phyloP scores from a whole-genome alignment of 306 rosid species.

The Castanea crenata region DNA sequence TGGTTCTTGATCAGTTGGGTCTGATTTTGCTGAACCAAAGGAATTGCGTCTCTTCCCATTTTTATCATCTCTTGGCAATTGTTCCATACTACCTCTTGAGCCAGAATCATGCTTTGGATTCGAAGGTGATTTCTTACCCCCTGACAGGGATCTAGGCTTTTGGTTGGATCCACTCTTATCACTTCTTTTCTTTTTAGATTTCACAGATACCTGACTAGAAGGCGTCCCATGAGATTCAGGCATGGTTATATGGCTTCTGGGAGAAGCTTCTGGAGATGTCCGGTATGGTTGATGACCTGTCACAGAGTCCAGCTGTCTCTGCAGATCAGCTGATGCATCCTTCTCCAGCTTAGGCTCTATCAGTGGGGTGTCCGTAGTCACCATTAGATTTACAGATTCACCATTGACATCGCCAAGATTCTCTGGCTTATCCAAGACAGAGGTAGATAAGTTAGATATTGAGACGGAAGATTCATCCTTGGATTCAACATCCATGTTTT shows the following conservation, averaged over 20 bases:
- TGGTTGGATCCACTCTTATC: constrained; percentile 51
- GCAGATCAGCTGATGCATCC: constrained; percentile 30
- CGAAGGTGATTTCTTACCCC: constrained; percentile 60
- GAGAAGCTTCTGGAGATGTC: constrained; percentile 71
- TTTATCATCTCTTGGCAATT: constrained; percentile 59
- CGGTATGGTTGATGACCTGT: constrained; percentile 37
- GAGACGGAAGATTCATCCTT: constrained; percentile 23
- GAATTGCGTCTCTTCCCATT: constrained; percentile 70
- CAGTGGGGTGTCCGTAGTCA: constrained; percentile 32
- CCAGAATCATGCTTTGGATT: constrained; percentile 57
- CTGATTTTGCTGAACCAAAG: constrained; percentile 63
- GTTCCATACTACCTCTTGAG: constrained; percentile 52
- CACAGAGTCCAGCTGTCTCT: constrained; percentile 35
- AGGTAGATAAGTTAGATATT: constrained; percentile 22
- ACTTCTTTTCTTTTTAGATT: constrained; percentile 39
- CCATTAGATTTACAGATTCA: constrained; percentile 29
- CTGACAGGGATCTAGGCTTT: constrained; percentile 42
- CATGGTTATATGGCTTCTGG: constrained; percentile 64
- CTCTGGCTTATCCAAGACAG: constrained; percentile 39
- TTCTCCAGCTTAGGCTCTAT: constrained; percentile 37
- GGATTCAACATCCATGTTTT: constrained; percentile 29
- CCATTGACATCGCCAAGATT: constrained; percentile 22
- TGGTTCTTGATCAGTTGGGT: constrained; percentile 62
- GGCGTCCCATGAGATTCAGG: constrained; percentile 93
- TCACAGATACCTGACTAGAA: constrained; percentile 78